phyloP scores from a whole-genome alignment of 225 moss, liverwort and hornwort genomes.

The Pseudisothecium myosuroides region DNA sequence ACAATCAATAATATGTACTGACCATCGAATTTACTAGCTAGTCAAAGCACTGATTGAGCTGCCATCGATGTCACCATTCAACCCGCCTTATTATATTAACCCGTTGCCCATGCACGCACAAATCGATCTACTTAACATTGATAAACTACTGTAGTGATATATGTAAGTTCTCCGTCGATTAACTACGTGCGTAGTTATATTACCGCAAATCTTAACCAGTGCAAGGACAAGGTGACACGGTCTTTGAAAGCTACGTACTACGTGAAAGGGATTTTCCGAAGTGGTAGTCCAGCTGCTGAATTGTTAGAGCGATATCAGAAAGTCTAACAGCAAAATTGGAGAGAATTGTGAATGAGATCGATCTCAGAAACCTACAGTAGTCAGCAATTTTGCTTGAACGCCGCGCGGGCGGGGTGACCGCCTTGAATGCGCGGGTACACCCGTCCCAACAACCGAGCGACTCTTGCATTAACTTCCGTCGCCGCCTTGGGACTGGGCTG shows the following conservation, averaged over 20 bases:
- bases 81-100: too few species aligned
- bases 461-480: slow-evolving; percentile 1
- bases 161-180: background rate
- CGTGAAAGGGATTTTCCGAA: background rate
- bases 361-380: too few species aligned
- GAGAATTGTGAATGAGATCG: background rate
- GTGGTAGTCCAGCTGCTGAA: background rate
- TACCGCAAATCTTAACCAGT: background rate
- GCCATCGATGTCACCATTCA: background rate
- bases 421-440: slow-evolving; percentile 13
- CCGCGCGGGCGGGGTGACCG: background rate
- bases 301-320: background rate
- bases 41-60: background rate
- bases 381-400: background rate
- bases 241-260: too few species aligned
- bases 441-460: slow-evolving; percentile 10
- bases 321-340: background rate
- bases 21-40: background rate
- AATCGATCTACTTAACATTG: background rate
- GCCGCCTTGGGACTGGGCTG: background rate
- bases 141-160: background rate
- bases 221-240: background rate
- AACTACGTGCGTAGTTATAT: too few species aligned
- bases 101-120: background rate
- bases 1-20: background rate